Evolutionary conservation across 2,329 filamentous ascomycete genomes (phyloP).

Genomic region (Orbilia brochopaga): DNA sequence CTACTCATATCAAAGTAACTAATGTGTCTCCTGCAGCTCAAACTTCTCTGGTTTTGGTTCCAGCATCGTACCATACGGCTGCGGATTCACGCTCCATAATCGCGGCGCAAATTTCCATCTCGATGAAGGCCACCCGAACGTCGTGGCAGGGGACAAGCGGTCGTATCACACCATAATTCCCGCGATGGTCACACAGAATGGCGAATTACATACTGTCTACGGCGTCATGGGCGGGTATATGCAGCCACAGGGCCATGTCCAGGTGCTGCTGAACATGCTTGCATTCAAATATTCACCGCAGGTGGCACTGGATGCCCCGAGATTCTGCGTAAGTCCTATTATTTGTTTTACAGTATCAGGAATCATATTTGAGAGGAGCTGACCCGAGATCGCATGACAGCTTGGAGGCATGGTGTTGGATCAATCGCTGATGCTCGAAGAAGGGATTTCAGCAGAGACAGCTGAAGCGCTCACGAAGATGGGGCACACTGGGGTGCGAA

Average conservation of each 20-base stretch:
- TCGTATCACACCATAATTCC: constrained; percentile 99
- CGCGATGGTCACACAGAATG: constrained; percentile 77
- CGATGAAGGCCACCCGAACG: constrained; percentile 73
- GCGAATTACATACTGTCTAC: constrained; percentile 65
- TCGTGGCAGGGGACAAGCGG: constrained; percentile 77
- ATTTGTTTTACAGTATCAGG: too few species aligned
- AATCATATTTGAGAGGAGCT: background rate
- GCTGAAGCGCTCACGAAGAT: constrained; percentile 70
- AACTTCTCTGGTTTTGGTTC: constrained; percentile 92
- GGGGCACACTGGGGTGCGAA: constrained; percentile 72
- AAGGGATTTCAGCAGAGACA: constrained; percentile 74
- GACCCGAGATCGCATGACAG: background rate
- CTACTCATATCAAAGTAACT: too few species aligned
- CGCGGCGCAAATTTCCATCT: constrained; percentile 87
- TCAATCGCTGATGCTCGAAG: constrained; percentile 71
- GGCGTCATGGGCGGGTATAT: constrained; percentile 99
- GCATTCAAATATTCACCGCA: constrained; percentile 83
- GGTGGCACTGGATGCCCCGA: constrained; percentile 84
- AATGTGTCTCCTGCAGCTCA: constrained; percentile 61
- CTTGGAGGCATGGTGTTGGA: constrained; percentile 72
- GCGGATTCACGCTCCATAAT: constrained; percentile 94
- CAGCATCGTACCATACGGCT: constrained; percentile 79
- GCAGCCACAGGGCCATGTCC: constrained; percentile 95
- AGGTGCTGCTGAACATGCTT: constrained; percentile 87
- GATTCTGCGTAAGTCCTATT: constrained; percentile 74